Percentiles rank a stretch among this genome's conserved stretches.
Conservation (phyloP, 192 early-diverging fungal genomes). For the Lobosporangium transversale region DNA sequence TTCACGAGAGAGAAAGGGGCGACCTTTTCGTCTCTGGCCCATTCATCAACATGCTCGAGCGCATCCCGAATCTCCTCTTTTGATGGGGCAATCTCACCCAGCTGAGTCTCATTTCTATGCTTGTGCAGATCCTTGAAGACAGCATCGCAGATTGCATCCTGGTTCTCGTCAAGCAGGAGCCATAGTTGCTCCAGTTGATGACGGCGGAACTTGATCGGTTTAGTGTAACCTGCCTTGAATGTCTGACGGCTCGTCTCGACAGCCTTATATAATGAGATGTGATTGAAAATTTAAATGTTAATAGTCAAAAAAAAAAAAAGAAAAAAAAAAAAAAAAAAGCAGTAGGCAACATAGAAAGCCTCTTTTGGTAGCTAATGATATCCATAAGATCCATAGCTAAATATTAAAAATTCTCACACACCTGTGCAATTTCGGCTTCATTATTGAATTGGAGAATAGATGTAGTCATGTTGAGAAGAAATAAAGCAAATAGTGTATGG, state of each 20-base stretch:
- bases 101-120: slow-evolving; percentile 33
- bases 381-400: too few species aligned
- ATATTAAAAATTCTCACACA: too few species aligned
- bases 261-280: too few species aligned
- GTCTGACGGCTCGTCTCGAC: slow-evolving; percentile 37
- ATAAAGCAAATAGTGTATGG: not conserved
- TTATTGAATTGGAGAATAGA: slow-evolving; percentile 14
- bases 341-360: too few species aligned
- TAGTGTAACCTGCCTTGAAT: slow-evolving; percentile 41
- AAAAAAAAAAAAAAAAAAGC: too few species aligned
- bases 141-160: slow-evolving; percentile 30
- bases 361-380: too few species aligned
- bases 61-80: slow-evolving; percentile 56
- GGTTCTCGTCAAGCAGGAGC: slow-evolving; percentile 47
- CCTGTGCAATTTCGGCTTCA: slow-evolving; percentile 5
- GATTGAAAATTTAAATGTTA: too few species aligned
- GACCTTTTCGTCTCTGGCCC: slow-evolving; percentile 63
- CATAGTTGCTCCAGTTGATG: slow-evolving; percentile 51
- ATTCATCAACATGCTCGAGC: slow-evolving; percentile 71
- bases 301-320: too few species aligned
- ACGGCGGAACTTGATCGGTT: slow-evolving; percentile 55
- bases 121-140: slow-evolving; percentile 52
- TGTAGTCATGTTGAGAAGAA: slow-evolving; percentile 1
- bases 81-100: slow-evolving; percentile 40
- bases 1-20: slow-evolving; percentile 57